phyloP scores from a whole-genome alignment of 352 stramenopile species.

The Albugo laibachii region DNA sequence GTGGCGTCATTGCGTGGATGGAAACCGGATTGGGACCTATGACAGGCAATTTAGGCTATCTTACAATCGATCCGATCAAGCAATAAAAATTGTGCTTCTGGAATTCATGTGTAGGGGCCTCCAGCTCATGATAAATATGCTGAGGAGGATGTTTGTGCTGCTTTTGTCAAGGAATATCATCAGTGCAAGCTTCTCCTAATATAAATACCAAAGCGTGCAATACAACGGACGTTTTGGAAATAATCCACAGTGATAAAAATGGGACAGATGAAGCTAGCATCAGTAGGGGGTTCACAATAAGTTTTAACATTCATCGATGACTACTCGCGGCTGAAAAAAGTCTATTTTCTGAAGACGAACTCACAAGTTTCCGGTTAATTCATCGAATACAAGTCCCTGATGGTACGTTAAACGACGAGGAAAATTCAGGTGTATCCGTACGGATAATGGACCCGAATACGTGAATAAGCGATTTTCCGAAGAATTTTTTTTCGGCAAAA shows the following conservation, averaged over 20 bases:
- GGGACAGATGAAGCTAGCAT: conserved; percentile 1
- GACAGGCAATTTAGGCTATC: conserved; percentile 5
- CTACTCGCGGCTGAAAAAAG: conserved; percentile 1
- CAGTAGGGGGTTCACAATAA: background rate
- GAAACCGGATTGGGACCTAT: background rate
- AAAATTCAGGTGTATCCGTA: background rate
- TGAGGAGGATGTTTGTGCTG: background rate
- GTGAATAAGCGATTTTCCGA: no score
- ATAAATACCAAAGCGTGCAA: background rate
- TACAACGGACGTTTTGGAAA: conserved; percentile 1
- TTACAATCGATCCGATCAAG: background rate
- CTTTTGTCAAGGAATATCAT: conserved; percentile 4
- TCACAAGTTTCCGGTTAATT: conserved; percentile 3
- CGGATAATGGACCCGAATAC: no score
- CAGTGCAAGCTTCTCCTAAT: background rate
- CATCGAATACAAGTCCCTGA: conserved; percentile 2
- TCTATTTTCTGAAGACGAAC: conserved; percentile 6
- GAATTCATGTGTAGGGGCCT: background rate
- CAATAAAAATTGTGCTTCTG: background rate
- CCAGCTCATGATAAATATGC: background rate
- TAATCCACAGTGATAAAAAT: conserved; percentile 7
- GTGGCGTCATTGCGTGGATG: background rate
- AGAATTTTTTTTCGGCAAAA: no score
- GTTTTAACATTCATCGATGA: conserved; percentile 5
- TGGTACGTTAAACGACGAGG: background rate